Evolutionary conservation across 2,329 filamentous ascomycete genomes (phyloP), one percentile per base, ranked within the genome.

Genomic region (Emergomyces orientalis): DNA sequence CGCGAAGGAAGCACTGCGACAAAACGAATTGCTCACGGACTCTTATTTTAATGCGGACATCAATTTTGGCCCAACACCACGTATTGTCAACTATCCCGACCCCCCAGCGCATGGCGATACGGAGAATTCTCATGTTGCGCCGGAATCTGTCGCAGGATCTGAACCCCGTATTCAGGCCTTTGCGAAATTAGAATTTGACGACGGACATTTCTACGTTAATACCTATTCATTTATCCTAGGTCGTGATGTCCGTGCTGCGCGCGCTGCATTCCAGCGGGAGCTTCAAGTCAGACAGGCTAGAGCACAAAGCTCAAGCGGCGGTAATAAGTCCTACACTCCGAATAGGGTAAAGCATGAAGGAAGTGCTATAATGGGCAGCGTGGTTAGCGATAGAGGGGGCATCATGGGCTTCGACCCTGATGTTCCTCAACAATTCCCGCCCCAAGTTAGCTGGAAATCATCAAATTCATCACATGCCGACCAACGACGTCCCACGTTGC

Each of bases 161-260:
- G 76, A 78, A 64, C 76, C 76, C 55, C 72, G 74, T 57, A 82
- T 85, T 64, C 80, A 82, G 66, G 85, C 84, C 41, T 87, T 84
- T 72, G 85, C 85, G 49, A 85, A 86, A 70, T 77, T 88, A 56
- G 81, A 83, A 68, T 87, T 88, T 71, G 79, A 83, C 60, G 85
- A 88, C 73, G 84, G 85, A 61, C 83, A 85, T 69, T 87, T 85
- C 71, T 86, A 86, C 70, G 83, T 86, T 75, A 85, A 83, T 66
- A 86, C 84, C 6, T 84, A 84, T 68, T 81, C 82, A 37, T 82
- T 87, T 63, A 81, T 84, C 59, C 76, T 88, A n/a, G 84, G 84
- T 51, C 82, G 85, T 71, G 84, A 87, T 72, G 78, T 84, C 57
- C 77, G 79, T 64, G 81, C 80, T 7, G 78, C 78, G 32, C 75